These are phyloP conservation scores for Phytophthora macrochlamydospora DNA, from an alignment of 352 stramenopile species.

Conservation along the genomic window DNA sequence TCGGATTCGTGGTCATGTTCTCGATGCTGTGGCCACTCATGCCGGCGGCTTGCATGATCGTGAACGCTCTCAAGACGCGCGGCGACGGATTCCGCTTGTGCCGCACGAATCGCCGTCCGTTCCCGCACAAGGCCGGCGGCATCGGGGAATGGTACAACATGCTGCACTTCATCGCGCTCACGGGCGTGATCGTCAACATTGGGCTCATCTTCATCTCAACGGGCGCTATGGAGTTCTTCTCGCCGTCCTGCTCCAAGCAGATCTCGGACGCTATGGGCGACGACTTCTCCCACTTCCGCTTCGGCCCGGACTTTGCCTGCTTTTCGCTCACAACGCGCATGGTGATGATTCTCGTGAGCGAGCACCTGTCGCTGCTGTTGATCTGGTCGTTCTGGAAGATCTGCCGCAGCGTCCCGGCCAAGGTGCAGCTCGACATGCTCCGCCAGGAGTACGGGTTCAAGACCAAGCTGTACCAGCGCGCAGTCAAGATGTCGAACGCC, in stretches of 20 bases:
- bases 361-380: conserved; percentile 60
- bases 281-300: conserved; percentile 68
- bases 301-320: conserved; percentile 78
- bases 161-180: conserved; percentile 68
- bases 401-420: conserved; percentile 59
- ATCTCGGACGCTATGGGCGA: conserved; percentile 59
- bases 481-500: conserved; percentile 23
- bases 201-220: conserved; percentile 82
- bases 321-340: conserved; percentile 79
- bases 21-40: conserved; percentile 86
- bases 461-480: conserved; percentile 65
- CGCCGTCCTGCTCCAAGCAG: conserved; percentile 47
- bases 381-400: conserved; percentile 80
- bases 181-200: conserved; percentile 79
- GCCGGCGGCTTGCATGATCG: conserved; percentile 73
- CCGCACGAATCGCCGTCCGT: conserved; percentile 72
- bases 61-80: conserved; percentile 84
- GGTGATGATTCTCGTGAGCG: conserved; percentile 80
- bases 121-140: conserved; percentile 70
- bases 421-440: conserved; percentile 67
- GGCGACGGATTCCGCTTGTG: conserved; percentile 80
- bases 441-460: conserved; percentile 81
- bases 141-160: conserved; percentile 81
- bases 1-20: conserved; percentile 89
- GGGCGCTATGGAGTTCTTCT: conserved; percentile 79